Evolutionary conservation across 192 early-diverging fungal species (phyloP), one percentile per base, ranked within the genome.

Genomic region (Allomyces macrogynus): DNA sequence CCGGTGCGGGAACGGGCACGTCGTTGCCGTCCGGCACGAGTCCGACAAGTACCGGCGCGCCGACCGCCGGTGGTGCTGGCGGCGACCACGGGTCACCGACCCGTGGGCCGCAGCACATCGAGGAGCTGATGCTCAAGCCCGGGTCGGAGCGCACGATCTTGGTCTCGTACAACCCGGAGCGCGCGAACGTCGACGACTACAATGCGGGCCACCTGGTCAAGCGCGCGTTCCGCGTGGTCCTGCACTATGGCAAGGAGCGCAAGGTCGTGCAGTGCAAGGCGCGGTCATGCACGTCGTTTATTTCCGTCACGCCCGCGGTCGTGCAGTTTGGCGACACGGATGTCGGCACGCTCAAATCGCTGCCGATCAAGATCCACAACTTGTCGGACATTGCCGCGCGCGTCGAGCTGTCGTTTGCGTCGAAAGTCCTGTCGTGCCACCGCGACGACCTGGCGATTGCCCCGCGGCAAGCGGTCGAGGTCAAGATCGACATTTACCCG

Each of bases 241-340:
- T 89, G 24, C 72, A 84, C 24, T 84, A 82, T 65, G 67, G 70
- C 63, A 80, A 73, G 57, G 86, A 87, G 63, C 79, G 78, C 40
- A 92, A 92, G 69, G 84, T 82, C 23, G 78, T 98, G 27, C 89
- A 92, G 63, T 96, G 93, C 75, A 91, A 87, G 65, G 84, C 90
- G 4, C 80, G 90, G 49, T 86, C 86, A 26, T 96, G 95, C 70
- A 98, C 91, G 4, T 91, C 95, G 0, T 85, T 94, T 68, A 87
- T 98, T 54, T 87, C 89, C 24, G 87, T 93, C 3, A 74, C 78
- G 42, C 95, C 95, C 10, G 79, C 81, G 62, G 73, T 84, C 43
- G 77, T 98, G 7, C 87, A 95, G 67, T 98, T 98, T 83, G 95
- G 95, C 63, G 87, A 89, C 63, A 93, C 93, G 1, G 91, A 96